Evolutionary conservation across 1,284 basidiomycete species (phyloP), one percentile per base, ranked within the genome.

Genomic region (Melampsora medusae): DNA sequence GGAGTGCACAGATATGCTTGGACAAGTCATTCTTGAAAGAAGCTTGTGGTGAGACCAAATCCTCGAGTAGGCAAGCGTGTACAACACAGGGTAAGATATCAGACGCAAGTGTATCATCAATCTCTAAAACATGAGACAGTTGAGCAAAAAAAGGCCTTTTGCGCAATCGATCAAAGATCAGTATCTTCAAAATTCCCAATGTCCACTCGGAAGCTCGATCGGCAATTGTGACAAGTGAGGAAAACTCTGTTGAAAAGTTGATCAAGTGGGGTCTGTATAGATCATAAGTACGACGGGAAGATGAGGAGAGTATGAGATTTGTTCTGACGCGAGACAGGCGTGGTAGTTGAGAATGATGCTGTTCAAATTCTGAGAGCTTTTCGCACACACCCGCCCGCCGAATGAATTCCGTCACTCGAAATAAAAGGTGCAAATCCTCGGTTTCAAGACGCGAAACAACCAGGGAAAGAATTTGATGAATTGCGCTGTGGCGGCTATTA

Each of bases 71-170:
- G 1, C 90, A 78, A 1, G 87, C 87, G 80, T 92, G 90, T 2
- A 95, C 88, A 28, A 97, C 85, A 28, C 90, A 83, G 0, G 93
- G 92, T 4, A 95, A 84, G 19, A 90, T 83, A 61, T 89, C 84
- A 77, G 88, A 86, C 0, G 92, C 89, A 75, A 94, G 90, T 0
- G 81, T 79, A 0, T 85, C 79, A 77, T 90, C 87, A 1, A 85
- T 83, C 49, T 84, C 81, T 5, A 94, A 83, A 48, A 93, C 86
- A 4, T 86, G 83, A 1, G 84, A 82, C 0, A 96, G 83, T 69
- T 91, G 89, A 14, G 86, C 86, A 80, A 89, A 97, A 82, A 94
- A 70, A 31, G 66, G 53, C 49, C 73, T 64, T 12, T 46, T 25
- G 50, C 61, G 25, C n/a, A 66, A 38, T 17, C 73, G 53, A 9